Evolutionary conservation across 129 eudicot species (phyloP).

Genomic region (Flaveria sonorensis): DNA sequence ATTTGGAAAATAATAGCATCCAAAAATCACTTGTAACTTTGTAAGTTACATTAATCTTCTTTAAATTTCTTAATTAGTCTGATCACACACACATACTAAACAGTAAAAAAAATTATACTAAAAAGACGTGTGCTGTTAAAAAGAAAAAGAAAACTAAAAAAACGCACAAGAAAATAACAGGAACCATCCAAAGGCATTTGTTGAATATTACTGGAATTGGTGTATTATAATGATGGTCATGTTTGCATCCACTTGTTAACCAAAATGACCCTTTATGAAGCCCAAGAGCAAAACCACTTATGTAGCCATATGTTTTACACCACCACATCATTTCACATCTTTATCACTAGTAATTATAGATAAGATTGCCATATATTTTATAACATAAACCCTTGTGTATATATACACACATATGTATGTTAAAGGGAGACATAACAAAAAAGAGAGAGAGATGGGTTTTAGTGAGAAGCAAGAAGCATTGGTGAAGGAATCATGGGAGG

Average conservation of each 20-base stretch:
- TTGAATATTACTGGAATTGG: background rate
- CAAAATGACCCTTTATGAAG: conserved; percentile 24
- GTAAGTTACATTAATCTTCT: no score
- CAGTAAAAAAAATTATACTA: no score
- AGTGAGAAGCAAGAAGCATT: conserved; percentile 67
- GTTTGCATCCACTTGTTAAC: background rate
- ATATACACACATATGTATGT: background rate
- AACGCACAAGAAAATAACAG: background rate
- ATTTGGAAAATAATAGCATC: no score
- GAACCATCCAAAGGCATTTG: background rate
- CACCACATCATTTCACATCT: conserved; percentile 14
- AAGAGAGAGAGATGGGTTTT: conserved; percentile 42
- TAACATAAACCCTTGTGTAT: background rate
- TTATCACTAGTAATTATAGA: background rate
- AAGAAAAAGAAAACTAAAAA: background rate
- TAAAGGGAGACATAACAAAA: conserved; percentile 19
- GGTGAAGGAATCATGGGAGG: conserved; percentile 77
- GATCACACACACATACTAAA: no score
- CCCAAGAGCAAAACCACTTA: conserved; percentile 24
- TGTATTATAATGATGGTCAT: conserved; percentile 15
- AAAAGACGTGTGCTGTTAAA: no score
- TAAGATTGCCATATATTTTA: conserved; percentile 10
- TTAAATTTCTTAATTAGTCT: no score
- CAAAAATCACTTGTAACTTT: no score
- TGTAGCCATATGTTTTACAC: conserved; percentile 28